Evolutionary conservation across 352 stramenopile species (phyloP).

Genomic region (Blastocystis sp.): DNA sequence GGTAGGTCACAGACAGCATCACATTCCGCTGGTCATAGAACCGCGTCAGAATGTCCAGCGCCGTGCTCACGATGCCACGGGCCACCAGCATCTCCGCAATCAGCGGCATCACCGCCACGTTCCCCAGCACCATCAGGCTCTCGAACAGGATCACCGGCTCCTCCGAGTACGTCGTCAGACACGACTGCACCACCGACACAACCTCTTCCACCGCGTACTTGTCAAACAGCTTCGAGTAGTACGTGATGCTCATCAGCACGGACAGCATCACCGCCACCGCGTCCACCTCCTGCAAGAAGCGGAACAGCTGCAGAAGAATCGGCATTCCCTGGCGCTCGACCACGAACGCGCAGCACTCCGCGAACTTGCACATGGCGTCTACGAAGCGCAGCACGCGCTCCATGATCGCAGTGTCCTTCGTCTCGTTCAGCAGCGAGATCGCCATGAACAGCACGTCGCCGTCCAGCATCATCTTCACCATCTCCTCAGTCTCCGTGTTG

Average conservation of each 20-base stretch:
- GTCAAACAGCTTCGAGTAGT: constrained; percentile 21
- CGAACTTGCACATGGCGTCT: constrained; percentile 48
- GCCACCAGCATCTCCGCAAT: constrained; percentile 52
- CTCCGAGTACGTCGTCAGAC: neutral
- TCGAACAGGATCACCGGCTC: constrained; percentile 45
- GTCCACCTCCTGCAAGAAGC: neutral
- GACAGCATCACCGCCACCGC: neutral
- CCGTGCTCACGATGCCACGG: neutral
- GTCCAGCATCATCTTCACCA: constrained; percentile 29
- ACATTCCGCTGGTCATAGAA: neutral
- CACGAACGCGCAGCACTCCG: constrained; percentile 36
- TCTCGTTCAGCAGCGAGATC: constrained; percentile 37
- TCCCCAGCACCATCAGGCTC: constrained; percentile 28
- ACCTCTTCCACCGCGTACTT: constrained; percentile 45
- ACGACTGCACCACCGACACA: constrained; percentile 16
- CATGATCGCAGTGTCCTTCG: constrained; percentile 29
- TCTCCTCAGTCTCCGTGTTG: neutral
- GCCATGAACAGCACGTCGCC: constrained; percentile 49
- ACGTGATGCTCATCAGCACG: constrained; percentile 50
- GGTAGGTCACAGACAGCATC: neutral
- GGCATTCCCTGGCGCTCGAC: constrained; percentile 11
- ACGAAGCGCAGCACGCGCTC: constrained; percentile 34
- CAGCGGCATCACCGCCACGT: neutral
- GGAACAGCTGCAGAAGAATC: constrained; percentile 35
- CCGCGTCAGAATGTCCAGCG: neutral